A percentile compares a stretch with the other conserved stretches of the same genome.
These are phyloP conservation scores for Moricandia moricandioides DNA, from an alignment of 345 rosid genomes.

Conservation along the genomic window DNA sequence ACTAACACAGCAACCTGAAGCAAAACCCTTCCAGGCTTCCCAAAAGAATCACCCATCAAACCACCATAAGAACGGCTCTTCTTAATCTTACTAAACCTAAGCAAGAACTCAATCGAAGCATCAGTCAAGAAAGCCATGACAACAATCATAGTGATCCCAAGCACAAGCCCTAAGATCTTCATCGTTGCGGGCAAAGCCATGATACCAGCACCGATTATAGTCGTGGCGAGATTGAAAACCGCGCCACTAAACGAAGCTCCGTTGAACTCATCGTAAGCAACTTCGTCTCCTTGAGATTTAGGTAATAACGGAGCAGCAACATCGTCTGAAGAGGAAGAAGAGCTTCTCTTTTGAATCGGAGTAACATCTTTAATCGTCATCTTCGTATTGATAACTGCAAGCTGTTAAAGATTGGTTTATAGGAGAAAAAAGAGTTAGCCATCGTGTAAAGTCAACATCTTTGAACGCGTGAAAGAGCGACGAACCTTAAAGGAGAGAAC, in stretches of 20 bases:
- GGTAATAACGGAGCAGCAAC: slow-evolving; percentile 67
- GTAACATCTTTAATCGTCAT: slow-evolving; percentile 60
- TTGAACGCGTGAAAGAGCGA: slow-evolving; percentile 11
- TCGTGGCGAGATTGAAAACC: slow-evolving; percentile 86
- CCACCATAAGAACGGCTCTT: slow-evolving; percentile 66
- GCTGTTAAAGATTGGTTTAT: background rate
- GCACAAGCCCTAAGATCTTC: slow-evolving; percentile 78
- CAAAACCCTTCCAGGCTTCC: slow-evolving; percentile 57
- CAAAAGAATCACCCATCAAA: slow-evolving; percentile 87
- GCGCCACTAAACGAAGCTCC: slow-evolving; percentile 93
- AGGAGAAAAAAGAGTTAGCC: background rate
- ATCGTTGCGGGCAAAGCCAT: slow-evolving; percentile 92
- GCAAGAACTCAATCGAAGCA: slow-evolving; percentile 75
- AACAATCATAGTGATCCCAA: slow-evolving; percentile 67
- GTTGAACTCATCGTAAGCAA: slow-evolving; percentile 64
- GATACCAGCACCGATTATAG: slow-evolving; percentile 88
- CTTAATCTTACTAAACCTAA: slow-evolving; percentile 74
- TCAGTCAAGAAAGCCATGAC: slow-evolving; percentile 87
- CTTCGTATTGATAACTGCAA: slow-evolving; percentile 11
- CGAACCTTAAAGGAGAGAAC: slow-evolving; percentile 17
- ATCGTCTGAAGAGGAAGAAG: slow-evolving; percentile 31
- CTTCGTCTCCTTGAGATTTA: slow-evolving; percentile 45
- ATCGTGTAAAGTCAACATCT: background rate
- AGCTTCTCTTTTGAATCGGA: slow-evolving; percentile 42
- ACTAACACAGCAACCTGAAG: slow-evolving; percentile 70